These are phyloP conservation scores for Scheffersomyces titani DNA, from an alignment of 1,139 yeast genomes.

Conservation along the genomic window DNA sequence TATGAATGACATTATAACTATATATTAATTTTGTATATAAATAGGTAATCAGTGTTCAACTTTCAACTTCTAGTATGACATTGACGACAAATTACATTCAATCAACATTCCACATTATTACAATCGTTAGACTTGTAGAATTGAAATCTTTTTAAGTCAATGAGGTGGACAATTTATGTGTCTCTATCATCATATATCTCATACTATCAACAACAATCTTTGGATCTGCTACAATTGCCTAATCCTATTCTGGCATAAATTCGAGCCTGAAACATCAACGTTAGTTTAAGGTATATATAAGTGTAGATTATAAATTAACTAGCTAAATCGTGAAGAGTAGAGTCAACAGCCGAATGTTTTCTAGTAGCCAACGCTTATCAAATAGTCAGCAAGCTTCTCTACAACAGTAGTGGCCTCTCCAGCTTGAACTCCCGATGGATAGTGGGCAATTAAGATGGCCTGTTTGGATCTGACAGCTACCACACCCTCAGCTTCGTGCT, in stretches of 20 bases:
- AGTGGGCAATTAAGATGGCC: constrained; percentile 91
- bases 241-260: not conserved
- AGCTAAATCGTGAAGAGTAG: not conserved
- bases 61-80: not conserved
- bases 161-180: no score
- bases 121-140: no score
- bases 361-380: constrained; percentile 82
- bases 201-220: not conserved
- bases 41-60: not conserved
- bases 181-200: no score
- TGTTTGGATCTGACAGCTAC: constrained; percentile 92
- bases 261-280: not conserved
- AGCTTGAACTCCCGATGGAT: constrained; percentile 86
- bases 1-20: not conserved
- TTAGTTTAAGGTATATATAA: not conserved
- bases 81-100: not conserved
- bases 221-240: not conserved
- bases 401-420: constrained; percentile 95
- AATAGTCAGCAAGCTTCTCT: constrained; percentile 92
- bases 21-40: not conserved
- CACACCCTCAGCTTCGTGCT: constrained; percentile 84
- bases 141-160: no score
- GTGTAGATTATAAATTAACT: not conserved
- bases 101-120: no score
- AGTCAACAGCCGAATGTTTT: not conserved